phyloP scores from a whole-genome alignment of 2,329 filamentous ascomycete species.

The Xylogone sp. region DNA sequence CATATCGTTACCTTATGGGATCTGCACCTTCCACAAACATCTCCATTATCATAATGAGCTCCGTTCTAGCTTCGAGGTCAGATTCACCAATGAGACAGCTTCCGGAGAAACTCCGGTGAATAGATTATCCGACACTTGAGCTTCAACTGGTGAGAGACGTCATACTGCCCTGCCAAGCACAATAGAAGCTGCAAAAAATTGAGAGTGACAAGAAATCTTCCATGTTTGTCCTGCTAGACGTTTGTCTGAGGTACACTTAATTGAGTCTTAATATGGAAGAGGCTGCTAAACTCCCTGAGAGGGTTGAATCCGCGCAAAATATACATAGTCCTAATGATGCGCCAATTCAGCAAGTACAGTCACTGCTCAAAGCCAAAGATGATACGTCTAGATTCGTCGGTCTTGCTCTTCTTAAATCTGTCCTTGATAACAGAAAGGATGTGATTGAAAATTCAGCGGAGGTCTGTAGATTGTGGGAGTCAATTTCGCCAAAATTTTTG shows the following conservation, averaged over 20 bases:
- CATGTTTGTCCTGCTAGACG: no score
- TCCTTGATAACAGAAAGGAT: constrained; percentile 57
- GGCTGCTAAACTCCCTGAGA: neutral
- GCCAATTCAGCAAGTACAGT: constrained; percentile 45
- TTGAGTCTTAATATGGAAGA: constrained; percentile 3
- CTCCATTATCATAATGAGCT: neutral
- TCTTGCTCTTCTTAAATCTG: constrained; percentile 60
- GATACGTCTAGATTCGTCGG: constrained; percentile 68
- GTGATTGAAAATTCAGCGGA: constrained; percentile 43
- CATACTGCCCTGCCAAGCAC: no score
- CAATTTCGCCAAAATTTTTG: constrained; percentile 59
- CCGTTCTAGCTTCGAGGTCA: neutral
- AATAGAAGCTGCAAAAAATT: no score
- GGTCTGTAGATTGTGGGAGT: constrained; percentile 52
- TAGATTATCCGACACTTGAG: neutral
- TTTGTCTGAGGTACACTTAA: no score
- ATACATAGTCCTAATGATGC: neutral
- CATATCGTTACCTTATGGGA: constrained; percentile 20
- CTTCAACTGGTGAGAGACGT: no score
- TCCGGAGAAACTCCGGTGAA: neutral
- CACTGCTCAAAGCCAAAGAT: constrained; percentile 54
- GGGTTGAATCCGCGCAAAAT: neutral
- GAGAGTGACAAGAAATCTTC: no score
- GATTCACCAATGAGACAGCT: neutral
- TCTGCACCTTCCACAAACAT: constrained; percentile 1